Evolutionary conservation across 805 yeast genomes (phyloP).

Genomic region (Geotrichum ghanense): DNA sequence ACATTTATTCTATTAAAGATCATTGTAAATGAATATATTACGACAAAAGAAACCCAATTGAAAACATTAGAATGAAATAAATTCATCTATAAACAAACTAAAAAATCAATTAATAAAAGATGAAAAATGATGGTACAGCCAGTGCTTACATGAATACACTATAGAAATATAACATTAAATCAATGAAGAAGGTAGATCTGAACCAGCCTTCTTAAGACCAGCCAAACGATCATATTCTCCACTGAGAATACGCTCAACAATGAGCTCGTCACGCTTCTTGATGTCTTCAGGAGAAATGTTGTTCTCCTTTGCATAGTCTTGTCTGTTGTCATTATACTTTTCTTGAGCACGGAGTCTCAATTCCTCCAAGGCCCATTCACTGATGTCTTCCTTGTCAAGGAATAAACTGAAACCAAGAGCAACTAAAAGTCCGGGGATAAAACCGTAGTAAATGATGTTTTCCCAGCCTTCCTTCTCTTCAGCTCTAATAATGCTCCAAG

Average conservation of each 20-base stretch:
- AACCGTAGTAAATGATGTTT: constrained; percentile 54
- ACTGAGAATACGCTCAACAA: constrained; percentile 67
- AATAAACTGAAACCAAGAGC: constrained; percentile 41
- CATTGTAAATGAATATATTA: too few relatives aligned
- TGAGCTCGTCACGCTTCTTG: constrained; percentile 60
- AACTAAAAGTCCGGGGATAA: constrained; percentile 57
- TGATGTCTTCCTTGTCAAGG: constrained; percentile 39
- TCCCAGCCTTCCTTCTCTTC: constrained; percentile 83
- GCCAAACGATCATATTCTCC: constrained; percentile 67
- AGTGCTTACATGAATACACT: too few relatives aligned
- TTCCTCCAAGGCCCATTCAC: constrained; percentile 79
- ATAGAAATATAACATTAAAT: constrained; percentile 12
- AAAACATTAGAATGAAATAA: too few relatives aligned
- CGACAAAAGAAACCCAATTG: too few relatives aligned
- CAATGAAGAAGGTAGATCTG: constrained; percentile 25
- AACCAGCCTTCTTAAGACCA: constrained; percentile 26
- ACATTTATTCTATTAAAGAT: too few relatives aligned
- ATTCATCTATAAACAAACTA: too few relatives aligned
- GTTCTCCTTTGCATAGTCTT: constrained; percentile 28
- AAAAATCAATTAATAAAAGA: too few relatives aligned
- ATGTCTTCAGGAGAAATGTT: constrained; percentile 41
- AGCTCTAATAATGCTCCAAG: constrained; percentile 69
- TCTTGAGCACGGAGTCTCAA: constrained; percentile 66
- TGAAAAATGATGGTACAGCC: too few relatives aligned
- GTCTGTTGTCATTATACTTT: constrained; percentile 45